Conservation (phyloP, 768 basidiomycete genomes). For the Termitomyces sp. region DNA sequence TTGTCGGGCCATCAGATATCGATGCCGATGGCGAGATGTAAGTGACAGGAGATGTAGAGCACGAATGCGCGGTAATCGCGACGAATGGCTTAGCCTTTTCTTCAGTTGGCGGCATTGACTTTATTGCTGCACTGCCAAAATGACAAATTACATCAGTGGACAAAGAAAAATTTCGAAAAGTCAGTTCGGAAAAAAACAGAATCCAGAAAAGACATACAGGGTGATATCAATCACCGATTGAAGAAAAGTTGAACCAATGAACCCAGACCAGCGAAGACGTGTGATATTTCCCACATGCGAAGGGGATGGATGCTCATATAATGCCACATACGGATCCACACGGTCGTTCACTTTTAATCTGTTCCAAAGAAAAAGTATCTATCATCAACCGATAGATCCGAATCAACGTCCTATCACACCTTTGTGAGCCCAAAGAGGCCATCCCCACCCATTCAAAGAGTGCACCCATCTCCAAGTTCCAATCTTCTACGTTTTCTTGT, state of each 20-base stretch:
- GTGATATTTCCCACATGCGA: conserved; percentile 39
- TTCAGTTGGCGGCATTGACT: background rate
- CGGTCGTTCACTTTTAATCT: conserved; percentile 60
- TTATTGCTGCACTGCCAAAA: conserved; percentile 4
- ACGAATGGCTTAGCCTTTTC: conserved; percentile 28
- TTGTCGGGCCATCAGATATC: conserved; percentile 22
- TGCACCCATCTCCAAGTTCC: conserved; percentile 34
- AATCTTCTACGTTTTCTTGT: conserved; percentile 40
- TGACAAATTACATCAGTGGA: background rate
- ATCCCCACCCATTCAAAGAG: conserved; percentile 75
- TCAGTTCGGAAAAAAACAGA: background rate
- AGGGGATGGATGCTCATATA: conserved; percentile 52
- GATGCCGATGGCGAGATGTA: conserved; percentile 32
- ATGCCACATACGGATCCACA: conserved; percentile 62
- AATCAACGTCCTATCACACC: conserved; percentile 30
- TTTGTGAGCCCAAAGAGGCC: conserved; percentile 59
- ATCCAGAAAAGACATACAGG: conserved; percentile 21
- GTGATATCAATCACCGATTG: conserved; percentile 42
- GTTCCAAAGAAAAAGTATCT: background rate
- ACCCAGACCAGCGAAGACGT: conserved; percentile 56
- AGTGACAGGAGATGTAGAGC: conserved; percentile 41
- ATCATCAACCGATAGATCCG: background rate
- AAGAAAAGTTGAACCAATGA: conserved; percentile 48
- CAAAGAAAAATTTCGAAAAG: background rate
- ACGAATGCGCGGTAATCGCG: conserved; percentile 37